These are phyloP conservation scores for Sporisorium scitamineum DNA, from an alignment of 1,284 basidiomycete genomes.

Conservation along the genomic window DNA sequence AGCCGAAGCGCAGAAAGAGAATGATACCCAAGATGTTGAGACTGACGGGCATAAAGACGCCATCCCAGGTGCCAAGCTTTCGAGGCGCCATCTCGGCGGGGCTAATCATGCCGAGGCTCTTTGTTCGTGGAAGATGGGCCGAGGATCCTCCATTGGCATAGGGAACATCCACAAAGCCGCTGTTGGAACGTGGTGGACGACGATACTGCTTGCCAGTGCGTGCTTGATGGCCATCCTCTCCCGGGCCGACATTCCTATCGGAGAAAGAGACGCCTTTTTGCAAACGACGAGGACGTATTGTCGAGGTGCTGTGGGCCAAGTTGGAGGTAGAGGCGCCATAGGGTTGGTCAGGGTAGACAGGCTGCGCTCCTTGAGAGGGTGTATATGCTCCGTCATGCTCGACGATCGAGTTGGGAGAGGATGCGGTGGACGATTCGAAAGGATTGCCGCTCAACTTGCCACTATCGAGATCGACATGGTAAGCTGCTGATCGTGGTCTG, in stretches of 20 bases:
- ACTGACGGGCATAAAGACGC: conserved; percentile 68
- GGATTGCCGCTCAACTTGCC: conserved; percentile 39
- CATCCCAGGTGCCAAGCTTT: conserved; percentile 68
- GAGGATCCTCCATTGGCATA: neutral
- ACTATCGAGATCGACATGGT: conserved; percentile 45
- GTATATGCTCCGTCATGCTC: conserved; percentile 1
- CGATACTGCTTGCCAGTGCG: conserved; percentile 25
- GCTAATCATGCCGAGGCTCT: conserved; percentile 58
- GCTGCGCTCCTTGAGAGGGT: neutral
- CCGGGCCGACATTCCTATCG: conserved; percentile 36
- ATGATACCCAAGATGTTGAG: conserved; percentile 69
- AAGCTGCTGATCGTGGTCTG: conserved; percentile 16
- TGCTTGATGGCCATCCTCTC: conserved; percentile 38
- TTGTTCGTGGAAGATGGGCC: conserved; percentile 35
- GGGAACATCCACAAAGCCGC: conserved; percentile 31
- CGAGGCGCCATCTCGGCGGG: conserved; percentile 56
- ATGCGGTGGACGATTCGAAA: conserved; percentile 17
- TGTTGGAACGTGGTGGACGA: conserved; percentile 41
- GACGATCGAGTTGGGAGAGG: conserved; percentile 27
- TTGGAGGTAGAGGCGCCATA: conserved; percentile 9
- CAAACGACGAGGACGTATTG: conserved; percentile 29
- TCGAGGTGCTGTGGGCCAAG: conserved; percentile 21
- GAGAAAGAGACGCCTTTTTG: conserved; percentile 54
- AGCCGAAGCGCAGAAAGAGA: conserved; percentile 68
- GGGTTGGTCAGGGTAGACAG: conserved; percentile 20